Evolutionary conservation across 148 eudicot genomes (phyloP), one percentile per base, ranked within the genome.

Genomic region (Pharnaceum exiguum): DNA sequence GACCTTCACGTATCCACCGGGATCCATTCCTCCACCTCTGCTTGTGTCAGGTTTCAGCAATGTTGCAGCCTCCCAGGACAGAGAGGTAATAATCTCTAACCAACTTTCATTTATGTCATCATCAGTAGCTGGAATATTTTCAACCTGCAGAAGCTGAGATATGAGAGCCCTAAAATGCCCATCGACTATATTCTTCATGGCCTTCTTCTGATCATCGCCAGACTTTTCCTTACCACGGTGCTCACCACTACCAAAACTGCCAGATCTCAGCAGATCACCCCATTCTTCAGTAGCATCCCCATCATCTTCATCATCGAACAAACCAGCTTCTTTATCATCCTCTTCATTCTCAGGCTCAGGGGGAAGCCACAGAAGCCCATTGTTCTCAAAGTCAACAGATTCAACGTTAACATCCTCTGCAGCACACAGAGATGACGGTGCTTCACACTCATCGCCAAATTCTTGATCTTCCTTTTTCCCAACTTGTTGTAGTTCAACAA

Each of bases 271-370:
- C 43, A 83, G 43, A 42, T 62, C 74, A 39, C 91, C 84, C 88
- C 90, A 88, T 43, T 79, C 99, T 46, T 95, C 99, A 23, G 72
- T 37, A 40, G 61, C 79, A 70, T 74, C 94, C 44, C 71, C 87
- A 24, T 77, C 83, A 33, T 69, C 83, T 49, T 85, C 87, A 33
- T 84, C 94, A 53, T 79, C 96, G 65, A 67, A 81, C 45, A 77
- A 36, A 59, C 64, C 52, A 37, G 70, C 66, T 69, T 85, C 90
- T 67, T 70, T 72, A 29, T 83, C 91, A 69, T 88, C 96, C 72
- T 85, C 96, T 76, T 83, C 96, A 46, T 93, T 90, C 67, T 93
- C 99, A 11, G 99, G 95, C 64, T 88, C 99, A 31, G 99, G 99
- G 5, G 99, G 96, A 51, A 93, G 80, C 99, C 99, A 93, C n/a